A percentile compares a stretch with the other conserved stretches of the same genome.
Evolutionary conservation across 176 grass and related monocot species (phyloP).

Genomic region (Saccharum spontaneum): DNA sequence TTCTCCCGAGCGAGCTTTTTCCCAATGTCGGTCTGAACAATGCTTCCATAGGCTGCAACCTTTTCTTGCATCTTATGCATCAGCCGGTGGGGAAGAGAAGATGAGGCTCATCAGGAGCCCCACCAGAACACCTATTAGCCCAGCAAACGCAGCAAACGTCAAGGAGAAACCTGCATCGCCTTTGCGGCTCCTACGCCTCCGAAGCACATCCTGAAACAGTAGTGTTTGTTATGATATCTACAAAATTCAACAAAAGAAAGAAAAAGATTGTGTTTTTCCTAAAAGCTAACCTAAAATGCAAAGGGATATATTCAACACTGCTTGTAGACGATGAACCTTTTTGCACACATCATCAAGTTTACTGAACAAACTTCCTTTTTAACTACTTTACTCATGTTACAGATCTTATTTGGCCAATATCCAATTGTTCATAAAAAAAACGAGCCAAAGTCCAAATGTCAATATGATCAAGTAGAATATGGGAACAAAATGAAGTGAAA

Average conservation of each 20-base stretch:
- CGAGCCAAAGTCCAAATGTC: not conserved
- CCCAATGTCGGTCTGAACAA: not conserved
- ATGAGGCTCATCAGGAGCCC: slow-evolving; percentile 86
- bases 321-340: not conserved
- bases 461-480: slow-evolving; percentile 10
- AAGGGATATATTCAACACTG: not conserved
- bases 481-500: not conserved
- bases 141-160: slow-evolving; percentile 71
- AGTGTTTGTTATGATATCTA: slow-evolving; percentile 14
- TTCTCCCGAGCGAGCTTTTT: not conserved
- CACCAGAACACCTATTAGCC: slow-evolving; percentile 70
- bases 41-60: slow-evolving; percentile 6
- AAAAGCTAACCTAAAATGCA: not conserved
- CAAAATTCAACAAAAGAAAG: slow-evolving; percentile 15
- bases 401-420: not conserved
- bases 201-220: slow-evolving; percentile 70
- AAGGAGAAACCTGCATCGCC: slow-evolving; percentile 71
- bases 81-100: slow-evolving; percentile 47
- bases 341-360: not conserved
- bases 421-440: not conserved
- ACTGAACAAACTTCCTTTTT: not conserved
- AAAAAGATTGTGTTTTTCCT: not conserved
- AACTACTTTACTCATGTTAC: not conserved
- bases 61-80: slow-evolving; percentile 44
- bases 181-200: slow-evolving; percentile 71